A percentile compares a stretch with the other conserved stretches of the same genome.
phyloP scores from a whole-genome alignment of 2,329 filamentous ascomycete species.

The Anthostomella pinea region DNA sequence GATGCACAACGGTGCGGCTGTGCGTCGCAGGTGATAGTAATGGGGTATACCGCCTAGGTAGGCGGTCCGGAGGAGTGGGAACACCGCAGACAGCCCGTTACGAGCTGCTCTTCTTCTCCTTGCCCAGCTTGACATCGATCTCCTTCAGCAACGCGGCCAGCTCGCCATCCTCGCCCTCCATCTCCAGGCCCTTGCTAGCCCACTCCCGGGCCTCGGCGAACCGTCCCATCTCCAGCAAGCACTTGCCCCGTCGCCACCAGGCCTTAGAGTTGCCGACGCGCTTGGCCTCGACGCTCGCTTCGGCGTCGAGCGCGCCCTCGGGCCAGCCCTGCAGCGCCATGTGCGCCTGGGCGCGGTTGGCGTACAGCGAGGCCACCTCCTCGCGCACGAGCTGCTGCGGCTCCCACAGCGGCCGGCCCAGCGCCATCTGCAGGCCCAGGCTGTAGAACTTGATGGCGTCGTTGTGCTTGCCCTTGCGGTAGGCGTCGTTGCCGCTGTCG shows the following conservation, averaged over 20 bases:
- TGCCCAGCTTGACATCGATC: constrained; percentile 48
- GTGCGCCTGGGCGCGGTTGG: constrained; percentile 86
- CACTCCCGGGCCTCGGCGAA: constrained; percentile 79
- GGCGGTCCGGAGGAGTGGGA: no score
- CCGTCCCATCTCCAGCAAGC: constrained; percentile 86
- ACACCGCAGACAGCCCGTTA: neutral
- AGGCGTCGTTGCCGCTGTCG: constrained; percentile 79
- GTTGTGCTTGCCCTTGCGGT: constrained; percentile 70
- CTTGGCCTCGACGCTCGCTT: constrained; percentile 85
- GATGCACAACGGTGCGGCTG: no score
- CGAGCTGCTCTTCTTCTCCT: constrained; percentile 32
- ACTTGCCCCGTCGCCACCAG: constrained; percentile 86
- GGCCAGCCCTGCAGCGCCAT: constrained; percentile 82
- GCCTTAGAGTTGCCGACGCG: constrained; percentile 85
- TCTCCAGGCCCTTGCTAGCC: constrained; percentile 74
- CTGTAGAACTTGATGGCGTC: constrained; percentile 81
- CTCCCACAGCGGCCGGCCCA: constrained; percentile 82
- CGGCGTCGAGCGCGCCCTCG: constrained; percentile 82
- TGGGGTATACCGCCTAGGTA: no score
- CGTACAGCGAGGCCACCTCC: constrained; percentile 75
- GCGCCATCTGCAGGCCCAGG: constrained; percentile 86
- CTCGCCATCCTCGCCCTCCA: constrained; percentile 70
- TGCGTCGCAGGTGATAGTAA: no score
- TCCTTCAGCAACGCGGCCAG: constrained; percentile 63
- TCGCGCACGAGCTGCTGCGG: constrained; percentile 79